Conservation (phyloP, 2,329 filamentous ascomycete genomes). For the Neodidymelliopsis sp. region DNA sequence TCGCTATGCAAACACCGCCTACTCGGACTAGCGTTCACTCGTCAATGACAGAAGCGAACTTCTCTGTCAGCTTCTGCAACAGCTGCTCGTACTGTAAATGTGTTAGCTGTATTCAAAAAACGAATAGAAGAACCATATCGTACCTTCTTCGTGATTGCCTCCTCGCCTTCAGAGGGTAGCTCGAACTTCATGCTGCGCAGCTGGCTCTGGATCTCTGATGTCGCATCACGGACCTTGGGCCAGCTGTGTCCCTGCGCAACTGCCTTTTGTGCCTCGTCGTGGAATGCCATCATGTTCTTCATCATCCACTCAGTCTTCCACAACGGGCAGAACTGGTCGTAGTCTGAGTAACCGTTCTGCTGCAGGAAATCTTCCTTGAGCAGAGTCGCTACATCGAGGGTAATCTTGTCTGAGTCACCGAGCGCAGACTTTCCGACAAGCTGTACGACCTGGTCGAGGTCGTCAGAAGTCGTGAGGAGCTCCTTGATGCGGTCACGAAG, state of each 20-base stretch:
- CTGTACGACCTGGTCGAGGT: constrained; percentile 98
- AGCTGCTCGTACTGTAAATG: constrained; percentile 82
- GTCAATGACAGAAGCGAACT: constrained; percentile 94
- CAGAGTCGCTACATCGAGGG: constrained; percentile 86
- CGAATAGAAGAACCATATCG: constrained; percentile 29
- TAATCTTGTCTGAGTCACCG: constrained; percentile 98
- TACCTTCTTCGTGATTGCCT: constrained; percentile 83
- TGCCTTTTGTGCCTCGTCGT: constrained; percentile 96
- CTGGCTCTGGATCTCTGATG: constrained; percentile 82
- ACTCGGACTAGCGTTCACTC: constrained; percentile 66
- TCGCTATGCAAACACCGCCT: constrained; percentile 35
- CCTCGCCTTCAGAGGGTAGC: constrained; percentile 83
- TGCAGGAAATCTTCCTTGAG: constrained; percentile 99
- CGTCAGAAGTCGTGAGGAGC: constrained; percentile 92
- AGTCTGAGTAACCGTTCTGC: constrained; percentile 98
- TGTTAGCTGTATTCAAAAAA: constrained; percentile 48
- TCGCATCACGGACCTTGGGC: constrained; percentile 91
- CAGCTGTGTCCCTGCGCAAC: constrained; percentile 89
- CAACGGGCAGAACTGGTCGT: constrained; percentile 98
- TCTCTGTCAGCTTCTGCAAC: constrained; percentile 91
- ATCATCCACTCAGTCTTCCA: constrained; percentile 99
- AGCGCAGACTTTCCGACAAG: constrained; percentile 96
- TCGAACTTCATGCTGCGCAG: constrained; percentile 97
- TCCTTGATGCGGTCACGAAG: constrained; percentile 93
- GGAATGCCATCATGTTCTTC: constrained; percentile 98